Conservation (phyloP, 2,329 filamentous ascomycete species). For the Zalaria sp. region DNA sequence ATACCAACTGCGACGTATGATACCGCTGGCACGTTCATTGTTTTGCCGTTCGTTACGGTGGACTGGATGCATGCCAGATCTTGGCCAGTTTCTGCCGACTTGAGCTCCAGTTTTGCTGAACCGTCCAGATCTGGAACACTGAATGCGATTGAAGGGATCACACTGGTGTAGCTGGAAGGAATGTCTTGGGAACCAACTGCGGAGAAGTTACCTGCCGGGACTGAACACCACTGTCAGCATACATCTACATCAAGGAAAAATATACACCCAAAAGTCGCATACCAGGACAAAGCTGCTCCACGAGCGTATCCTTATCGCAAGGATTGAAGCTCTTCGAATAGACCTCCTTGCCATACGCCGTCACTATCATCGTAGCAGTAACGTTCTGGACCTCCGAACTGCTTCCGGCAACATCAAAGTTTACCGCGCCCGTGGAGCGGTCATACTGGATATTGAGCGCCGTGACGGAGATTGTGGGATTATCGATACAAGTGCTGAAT, state of each 20-base stretch:
- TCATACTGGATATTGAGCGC: slow-evolving; percentile 68
- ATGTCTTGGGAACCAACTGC: slow-evolving; percentile 61
- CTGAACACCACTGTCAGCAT: slow-evolving; percentile 25
- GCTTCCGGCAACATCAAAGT: slow-evolving; percentile 69
- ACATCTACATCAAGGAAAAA: background rate
- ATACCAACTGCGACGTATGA: slow-evolving; percentile 75
- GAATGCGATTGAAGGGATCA: slow-evolving; percentile 84
- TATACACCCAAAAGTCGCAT: slow-evolving; percentile 18
- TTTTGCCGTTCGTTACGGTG: slow-evolving; percentile 75
- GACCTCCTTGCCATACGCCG: slow-evolving; percentile 69
- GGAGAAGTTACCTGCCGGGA: slow-evolving; percentile 60
- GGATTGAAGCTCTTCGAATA: slow-evolving; percentile 76
- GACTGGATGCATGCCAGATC: slow-evolving; percentile 74
- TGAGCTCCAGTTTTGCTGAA: slow-evolving; percentile 64
- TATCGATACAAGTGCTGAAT: slow-evolving; percentile 56
- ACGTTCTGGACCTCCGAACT: slow-evolving; percentile 67
- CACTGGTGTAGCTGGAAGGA: slow-evolving; percentile 51
- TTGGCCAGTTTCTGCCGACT: slow-evolving; percentile 40
- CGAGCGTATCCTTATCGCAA: slow-evolving; percentile 52
- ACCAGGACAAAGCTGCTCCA: slow-evolving; percentile 71
- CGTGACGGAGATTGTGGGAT: slow-evolving; percentile 52
- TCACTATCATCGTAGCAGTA: slow-evolving; percentile 59
- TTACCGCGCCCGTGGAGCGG: slow-evolving; percentile 55
- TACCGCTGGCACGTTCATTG: slow-evolving; percentile 58
- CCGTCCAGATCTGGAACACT: slow-evolving; percentile 81